Evolutionary conservation across 352 stramenopile species (phyloP), one percentile per base, ranked within the genome.

Genomic region (Pythium chondricola): DNA sequence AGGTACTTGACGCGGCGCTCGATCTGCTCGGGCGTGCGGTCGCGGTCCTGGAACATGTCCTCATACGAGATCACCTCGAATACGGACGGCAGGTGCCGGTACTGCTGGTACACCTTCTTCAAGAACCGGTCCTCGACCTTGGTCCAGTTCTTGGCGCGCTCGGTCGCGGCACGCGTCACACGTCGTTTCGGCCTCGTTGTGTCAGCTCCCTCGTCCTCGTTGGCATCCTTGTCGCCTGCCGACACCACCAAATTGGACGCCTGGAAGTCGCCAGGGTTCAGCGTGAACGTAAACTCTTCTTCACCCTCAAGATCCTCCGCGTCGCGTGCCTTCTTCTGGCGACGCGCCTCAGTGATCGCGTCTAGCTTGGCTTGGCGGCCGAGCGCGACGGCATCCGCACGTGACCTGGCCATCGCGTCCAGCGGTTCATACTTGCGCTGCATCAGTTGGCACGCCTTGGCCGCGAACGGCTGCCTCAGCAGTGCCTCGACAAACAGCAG

Each of bases 11-110:
- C 78, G 40, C 83, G 83, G 7, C 79, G 80, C 48, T 92, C 74
- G 25, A 94, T 94, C 55, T 94, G 83, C 44, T 91, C 76, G 6
- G 80, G 52, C 0, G 83, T 92, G 40, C 83, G 75, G 22, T 94
- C 78, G 25, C 79, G 75, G 31, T 94, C 83, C 55, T 94, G 83
- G 39, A 94, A 92, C 80, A 94, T 91, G 39, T 94, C 83, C 66
- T 94, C 83, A 46, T 91, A 92, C 49, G 80, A 90, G 55, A 94
- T 85, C 21, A 92, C 81, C 43, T 94, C 83, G 48, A 88, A 92
- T 18, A 89, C 83, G 1, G 76, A 90, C 17, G 80, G 80, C 25
- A 94, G 58, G 47, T 94, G 83, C 11, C 76, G 71, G 50, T 83
- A 92, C 46, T 86, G 85, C 38, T 69, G 62, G 51, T 75, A 93